Conservation (phyloP, 2,329 filamentous ascomycete genomes). For the Pezicula rhizophila region DNA sequence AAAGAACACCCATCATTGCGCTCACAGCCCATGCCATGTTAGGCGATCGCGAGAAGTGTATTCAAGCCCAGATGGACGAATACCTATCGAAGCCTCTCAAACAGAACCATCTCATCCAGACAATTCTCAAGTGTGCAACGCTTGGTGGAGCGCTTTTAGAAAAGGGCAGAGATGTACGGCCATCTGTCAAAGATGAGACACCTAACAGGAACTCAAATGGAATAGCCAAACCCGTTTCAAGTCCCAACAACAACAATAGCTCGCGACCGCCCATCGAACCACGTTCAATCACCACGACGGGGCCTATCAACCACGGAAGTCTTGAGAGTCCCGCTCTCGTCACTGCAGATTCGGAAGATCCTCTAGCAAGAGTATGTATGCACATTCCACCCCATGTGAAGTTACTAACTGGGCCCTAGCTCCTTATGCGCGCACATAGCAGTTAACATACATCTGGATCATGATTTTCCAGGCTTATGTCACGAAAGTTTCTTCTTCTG, state of each 20-base stretch:
- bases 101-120: constrained; percentile 96
- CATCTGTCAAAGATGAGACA: constrained; percentile 24
- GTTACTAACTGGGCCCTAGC: constrained; percentile 14
- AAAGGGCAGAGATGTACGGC: constrained; percentile 58
- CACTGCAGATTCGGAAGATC: constrained; percentile 54
- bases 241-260: constrained; percentile 9
- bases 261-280: constrained; percentile 49
- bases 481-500: background rate
- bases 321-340: constrained; percentile 58
- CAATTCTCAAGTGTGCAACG: constrained; percentile 92
- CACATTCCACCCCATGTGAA: constrained; percentile 3
- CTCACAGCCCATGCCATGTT: constrained; percentile 98
- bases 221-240: constrained; percentile 8
- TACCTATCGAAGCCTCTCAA: constrained; percentile 95
- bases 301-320: constrained; percentile 47
- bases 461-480: background rate
- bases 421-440: constrained; percentile 29
- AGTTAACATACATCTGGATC: constrained; percentile 11
- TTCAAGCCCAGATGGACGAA: constrained; percentile 98
- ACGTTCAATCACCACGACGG: constrained; percentile 65
- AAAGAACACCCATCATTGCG: constrained; percentile 90
- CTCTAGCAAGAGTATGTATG: constrained; percentile 25
- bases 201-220: constrained; percentile 16
- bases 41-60: constrained; percentile 95
- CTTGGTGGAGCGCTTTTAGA: constrained; percentile 78